Base-by-base conservation (phyloP, 768 basidiomycete genomes). In the Bullera alba region DNA sequence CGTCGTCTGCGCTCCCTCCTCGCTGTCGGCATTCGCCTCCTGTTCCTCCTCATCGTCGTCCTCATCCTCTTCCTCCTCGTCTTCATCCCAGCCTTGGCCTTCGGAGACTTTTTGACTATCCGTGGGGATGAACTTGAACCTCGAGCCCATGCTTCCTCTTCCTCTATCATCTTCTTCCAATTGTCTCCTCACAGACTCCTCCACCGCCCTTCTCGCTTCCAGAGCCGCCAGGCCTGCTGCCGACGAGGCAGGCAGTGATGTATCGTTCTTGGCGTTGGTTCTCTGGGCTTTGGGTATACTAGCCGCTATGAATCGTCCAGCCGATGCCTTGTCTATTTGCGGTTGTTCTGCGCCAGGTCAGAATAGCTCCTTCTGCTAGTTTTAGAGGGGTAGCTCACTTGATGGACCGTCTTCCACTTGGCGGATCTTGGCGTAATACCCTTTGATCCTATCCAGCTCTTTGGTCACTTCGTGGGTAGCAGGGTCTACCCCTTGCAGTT, bases 381-480 rank as follows among this genome's bases (percentile, higher is more conserved):
- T 14, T 38, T 5, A 26, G 26, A 3, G 12, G 16, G 38, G 27
- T 17, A 19, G 65, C 64, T 32, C 42, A 68, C 69, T 56, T 27
- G 58, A 50, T 42, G 65, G 55, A 1, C 67, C 61, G 22, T 67
- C 42, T 54, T 71, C 72, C 1, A 66, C 60, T 1, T 45, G 42
- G 26, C 56, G 50, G 38, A 73, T 56, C 49, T 73, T 73, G 34
- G 52, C 48, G 38, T 70, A 72, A 48, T 73, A 73, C 7, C 47
- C 50, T 52, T 60, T 61, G 37, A 73, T 65, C 7, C 72, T 57
- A 32, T 73, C 59, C 67, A 73, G 62, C 36, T 73, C 72, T 5
- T 54, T 34, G n/a, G 65, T 50, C 21, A 73, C 72, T 4, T 65
- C 64, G 55, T 73, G 72, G 6, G 48, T 44, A 4, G 49, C 58